Percentiles rank a stretch among this genome's conserved stretches.
These are phyloP conservation scores for Penicillium sp. DNA, from an alignment of 2,329 filamentous ascomycete genomes.

Conservation along the genomic window DNA sequence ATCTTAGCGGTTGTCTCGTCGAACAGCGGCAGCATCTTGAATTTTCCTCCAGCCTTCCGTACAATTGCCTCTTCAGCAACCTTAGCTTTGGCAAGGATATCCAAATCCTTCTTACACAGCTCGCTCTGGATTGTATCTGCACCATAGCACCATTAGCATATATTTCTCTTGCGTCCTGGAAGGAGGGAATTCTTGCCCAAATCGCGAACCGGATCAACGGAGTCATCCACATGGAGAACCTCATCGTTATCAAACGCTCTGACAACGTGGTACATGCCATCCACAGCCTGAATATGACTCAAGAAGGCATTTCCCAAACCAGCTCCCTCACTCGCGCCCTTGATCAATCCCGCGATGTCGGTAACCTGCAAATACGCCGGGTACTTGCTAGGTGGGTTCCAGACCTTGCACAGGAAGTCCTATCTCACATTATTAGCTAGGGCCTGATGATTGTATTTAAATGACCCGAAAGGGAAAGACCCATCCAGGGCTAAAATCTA, in stretches of 20 bases:
- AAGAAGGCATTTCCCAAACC: constrained; percentile 8
- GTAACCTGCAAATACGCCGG: constrained; percentile 8
- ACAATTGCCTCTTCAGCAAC: constrained; percentile 5
- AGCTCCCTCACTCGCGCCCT: constrained; percentile 2
- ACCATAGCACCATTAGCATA: background rate
- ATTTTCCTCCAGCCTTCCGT: constrained; percentile 5
- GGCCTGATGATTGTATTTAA: background rate
- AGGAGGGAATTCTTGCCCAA: background rate
- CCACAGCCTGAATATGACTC: constrained; percentile 6
- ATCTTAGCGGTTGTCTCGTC: constrained; percentile 8
- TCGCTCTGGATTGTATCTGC: constrained; percentile 8
- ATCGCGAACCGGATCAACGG: background rate
- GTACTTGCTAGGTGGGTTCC: constrained; percentile 6
- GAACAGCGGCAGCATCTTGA: constrained; percentile 9
- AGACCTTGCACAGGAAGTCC: constrained; percentile 7
- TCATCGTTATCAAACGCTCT: constrained; percentile 2
- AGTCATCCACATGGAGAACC: constrained; percentile 4
- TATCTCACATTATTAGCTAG: background rate
- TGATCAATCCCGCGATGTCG: constrained; percentile 5
- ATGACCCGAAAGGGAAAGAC: background rate
- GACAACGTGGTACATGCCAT: constrained; percentile 9
- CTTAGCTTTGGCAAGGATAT: constrained; percentile 4
- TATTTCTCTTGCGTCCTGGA: background rate
- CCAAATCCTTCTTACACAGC: constrained; percentile 7
- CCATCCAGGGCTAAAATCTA: background rate